A percentile compares a stretch with the other conserved stretches of the same genome.
Evolutionary conservation across 2,329 filamentous ascomycete species (phyloP).

Genomic region (Arthrocladium fulminans): DNA sequence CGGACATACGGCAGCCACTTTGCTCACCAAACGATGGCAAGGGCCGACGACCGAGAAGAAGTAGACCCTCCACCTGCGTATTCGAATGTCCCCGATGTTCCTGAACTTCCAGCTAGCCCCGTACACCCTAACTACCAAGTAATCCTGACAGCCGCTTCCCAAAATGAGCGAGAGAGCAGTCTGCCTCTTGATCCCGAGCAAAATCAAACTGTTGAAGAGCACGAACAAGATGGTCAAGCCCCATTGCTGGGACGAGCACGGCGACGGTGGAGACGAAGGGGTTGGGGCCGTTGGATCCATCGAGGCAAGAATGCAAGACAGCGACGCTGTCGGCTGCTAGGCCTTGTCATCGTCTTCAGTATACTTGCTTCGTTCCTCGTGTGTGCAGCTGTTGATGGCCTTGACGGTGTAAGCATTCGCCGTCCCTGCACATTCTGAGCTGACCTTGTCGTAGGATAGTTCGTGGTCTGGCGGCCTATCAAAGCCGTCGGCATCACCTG

Average conservation of each 20-base stretch:
- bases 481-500: background rate
- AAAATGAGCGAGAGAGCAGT: background rate
- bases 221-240: background rate
- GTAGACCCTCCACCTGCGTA: conserved; percentile 6
- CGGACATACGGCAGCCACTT: background rate
- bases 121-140: background rate
- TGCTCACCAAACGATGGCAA: background rate
- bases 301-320: background rate
- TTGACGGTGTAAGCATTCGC: background rate
- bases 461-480: background rate
- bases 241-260: background rate
- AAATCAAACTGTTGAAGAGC: background rate
- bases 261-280: background rate
- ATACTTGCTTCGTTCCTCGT: background rate
- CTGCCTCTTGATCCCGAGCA: background rate
- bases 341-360: conserved; percentile 1
- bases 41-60: background rate
- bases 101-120: conserved; percentile 3
- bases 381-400: background rate
- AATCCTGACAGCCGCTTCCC: background rate
- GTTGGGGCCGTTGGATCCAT: background rate
- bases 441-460: background rate
- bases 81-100: background rate
- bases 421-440: background rate
- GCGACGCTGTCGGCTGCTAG: background rate